Base-by-base conservation (phyloP, 768 basidiomycete species). In the Tephrocybe sp. region DNA sequence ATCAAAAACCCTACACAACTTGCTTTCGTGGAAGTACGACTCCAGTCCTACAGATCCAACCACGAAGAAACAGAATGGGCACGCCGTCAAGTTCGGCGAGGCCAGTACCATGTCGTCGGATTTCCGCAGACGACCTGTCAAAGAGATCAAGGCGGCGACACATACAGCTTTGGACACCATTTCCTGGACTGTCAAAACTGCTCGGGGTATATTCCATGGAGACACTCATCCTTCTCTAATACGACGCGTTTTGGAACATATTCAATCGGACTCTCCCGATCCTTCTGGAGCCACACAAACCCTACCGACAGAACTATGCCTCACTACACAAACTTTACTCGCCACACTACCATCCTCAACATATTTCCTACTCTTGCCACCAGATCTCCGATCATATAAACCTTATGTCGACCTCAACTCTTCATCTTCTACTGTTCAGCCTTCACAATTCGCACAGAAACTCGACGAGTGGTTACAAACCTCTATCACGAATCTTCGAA, bases 341-440 rank as follows among this genome's bases (percentile, higher is more conserved):
- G 70, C 76, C 21, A 75, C 76, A 8, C 76, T 95, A 19, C 92
- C 92, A 0, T 93, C 94, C 0, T 87, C 91, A 0, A 82, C 87
- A 21, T 88, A 93, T 55, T 82, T 94, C 53, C 78, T 84, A 13
- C 76, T 91, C 46, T 77, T 97, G 0, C 91, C 93, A 0, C 60
- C 73, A 1, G 77, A 72, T 50, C 77, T 97, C 52, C 78, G 77
- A 55, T 76, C 79, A 4, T 97, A 94, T 66, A 89, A 84, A 58
- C 94, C 94, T 7, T 94, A 90, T 64, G 79, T 95, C 52, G 86
- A 93, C 58, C 68, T 84, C 5, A 69, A 74, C 8, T 82, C 88
- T 0, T 64, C 80, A 0, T 79, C 82, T 3, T 74, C 82, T 15
- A 71, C 72, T 2, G 64, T 84, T 19, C 64, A 78, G 3, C 71